Percentiles rank a stretch among this genome's conserved stretches.
Conservation (phyloP, 148 eudicot species). For the Rhododendron ovatum region DNA sequence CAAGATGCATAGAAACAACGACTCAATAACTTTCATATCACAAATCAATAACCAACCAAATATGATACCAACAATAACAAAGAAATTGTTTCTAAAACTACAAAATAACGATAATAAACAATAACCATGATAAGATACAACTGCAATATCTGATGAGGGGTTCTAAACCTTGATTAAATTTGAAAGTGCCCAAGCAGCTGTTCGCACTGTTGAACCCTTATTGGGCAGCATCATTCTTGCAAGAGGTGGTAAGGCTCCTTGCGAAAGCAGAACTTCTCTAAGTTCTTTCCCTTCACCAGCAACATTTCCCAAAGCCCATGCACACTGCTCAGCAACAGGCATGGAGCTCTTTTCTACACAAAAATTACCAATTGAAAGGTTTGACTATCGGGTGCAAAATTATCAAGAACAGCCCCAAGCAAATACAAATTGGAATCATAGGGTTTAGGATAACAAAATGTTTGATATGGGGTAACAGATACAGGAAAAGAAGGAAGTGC, state of each 20-base stretch:
- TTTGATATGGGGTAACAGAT: background rate
- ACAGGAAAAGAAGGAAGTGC: background rate
- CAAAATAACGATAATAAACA: background rate
- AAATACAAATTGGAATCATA: background rate
- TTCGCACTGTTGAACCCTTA: constrained; percentile 89
- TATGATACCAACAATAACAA: background rate
- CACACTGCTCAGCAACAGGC: constrained; percentile 97
- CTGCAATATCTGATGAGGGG: background rate
- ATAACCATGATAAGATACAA: background rate
- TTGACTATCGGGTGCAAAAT: background rate
- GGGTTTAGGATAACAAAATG: background rate
- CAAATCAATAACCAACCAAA: background rate
- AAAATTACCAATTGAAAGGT: constrained; percentile 1
- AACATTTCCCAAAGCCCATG: constrained; percentile 99
- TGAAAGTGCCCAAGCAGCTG: constrained; percentile 98
- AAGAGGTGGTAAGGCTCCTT: constrained; percentile 89
- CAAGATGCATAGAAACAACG: background rate
- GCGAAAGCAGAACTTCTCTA: constrained; percentile 71
- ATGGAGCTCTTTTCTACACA: constrained; percentile 68
- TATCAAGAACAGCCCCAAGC: constrained; percentile 1
- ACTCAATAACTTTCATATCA: background rate
- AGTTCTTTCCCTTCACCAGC: constrained; percentile 97
- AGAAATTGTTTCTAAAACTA: background rate
- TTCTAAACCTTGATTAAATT: constrained; percentile 83
- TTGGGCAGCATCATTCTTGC: constrained; percentile 92